These are phyloP conservation scores for Astrothelium macrocarpum DNA, from an alignment of 495 filamentous ascomycete genomes.

Conservation along the genomic window DNA sequence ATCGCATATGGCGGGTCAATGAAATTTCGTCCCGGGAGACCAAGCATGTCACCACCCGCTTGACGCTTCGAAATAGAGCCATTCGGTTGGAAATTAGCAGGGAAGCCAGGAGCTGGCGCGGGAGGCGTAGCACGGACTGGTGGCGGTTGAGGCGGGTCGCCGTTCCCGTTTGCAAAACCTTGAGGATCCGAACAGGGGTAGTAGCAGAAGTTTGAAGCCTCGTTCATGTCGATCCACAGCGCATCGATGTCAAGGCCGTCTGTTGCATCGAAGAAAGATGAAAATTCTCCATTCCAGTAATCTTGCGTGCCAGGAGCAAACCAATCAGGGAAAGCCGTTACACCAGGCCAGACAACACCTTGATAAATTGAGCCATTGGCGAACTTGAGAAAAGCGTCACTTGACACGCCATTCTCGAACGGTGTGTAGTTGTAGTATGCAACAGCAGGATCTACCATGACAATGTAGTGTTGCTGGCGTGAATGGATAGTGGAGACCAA, in stretches of 20 bases:
- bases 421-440: slow-evolving; percentile 57
- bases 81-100: slow-evolving; percentile 57
- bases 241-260: slow-evolving; percentile 73
- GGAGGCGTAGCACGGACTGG: slow-evolving; percentile 49
- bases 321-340: slow-evolving; percentile 50
- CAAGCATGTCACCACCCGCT: slow-evolving; percentile 31
- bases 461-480: slow-evolving; percentile 59
- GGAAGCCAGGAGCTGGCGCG: slow-evolving; percentile 59
- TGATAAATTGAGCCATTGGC: slow-evolving; percentile 58
- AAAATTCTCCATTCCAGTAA: slow-evolving; percentile 71
- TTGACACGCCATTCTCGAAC: slow-evolving; percentile 52
- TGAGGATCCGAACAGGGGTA: slow-evolving; percentile 63
- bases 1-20: slow-evolving; percentile 67
- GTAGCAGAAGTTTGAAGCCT: slow-evolving; percentile 51
- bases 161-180: slow-evolving; percentile 39
- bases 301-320: slow-evolving; percentile 55
- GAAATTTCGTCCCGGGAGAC: slow-evolving; percentile 55
- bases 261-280: slow-evolving; percentile 53
- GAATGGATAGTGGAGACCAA: slow-evolving; percentile 62
- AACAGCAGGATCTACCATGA: slow-evolving; percentile 85
- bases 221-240: slow-evolving; percentile 62
- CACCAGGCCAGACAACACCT: slow-evolving; percentile 79
- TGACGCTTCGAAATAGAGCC: slow-evolving; percentile 20
- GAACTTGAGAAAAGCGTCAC: slow-evolving; percentile 56
- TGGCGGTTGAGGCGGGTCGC: slow-evolving; percentile 57